Base-by-base conservation (phyloP, 306 rosid species). In the Castanea sativa region DNA sequence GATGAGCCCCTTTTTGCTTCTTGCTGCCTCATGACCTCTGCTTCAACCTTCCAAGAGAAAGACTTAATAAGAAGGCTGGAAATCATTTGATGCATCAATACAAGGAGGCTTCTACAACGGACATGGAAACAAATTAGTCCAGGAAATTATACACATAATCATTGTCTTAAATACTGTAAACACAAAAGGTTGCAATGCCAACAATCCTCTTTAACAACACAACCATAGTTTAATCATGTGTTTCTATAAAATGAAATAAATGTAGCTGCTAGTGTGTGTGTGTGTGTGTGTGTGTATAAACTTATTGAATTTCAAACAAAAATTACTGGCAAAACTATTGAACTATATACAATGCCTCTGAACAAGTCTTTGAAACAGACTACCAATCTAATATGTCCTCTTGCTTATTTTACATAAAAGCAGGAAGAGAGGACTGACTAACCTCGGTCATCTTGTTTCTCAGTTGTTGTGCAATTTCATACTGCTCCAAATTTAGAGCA, bases 361-460 rank as follows among this genome's bases (percentile, higher is more conserved):
- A 67, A 33, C 43, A 30, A 19, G 52, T 67, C 65, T 59, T 59
- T 23, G 27, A 23, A 59, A 59, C 65, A 59, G 0, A n/a, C 5
- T 27, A 2, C 35, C n/a, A 16, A 14, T 67, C 33, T 67, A 19
- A 33, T 67, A 67, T 67, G n/a, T 13, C 1, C 71, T 16, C 10
- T 53, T 57, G 74, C 69, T 49, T 63, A 75, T 81, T 30, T 69
- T 19, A 30, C 45, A 77, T 70, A 23, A n/a, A 29, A 74, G 53
- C 68, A 25, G 65, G 55, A 67, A 8, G 7, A 79, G 52, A 76
- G 75, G 69, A 70, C 94, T 85, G 65, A 70, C 96, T 85, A 73
- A 94, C 95, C 97, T 94, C 99, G 5, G 99, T 74, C 71, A 94
- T 89, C 82, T 90, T 94, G 84, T 81, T 92, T 76, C 97, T 88